Evolutionary conservation across 1,284 basidiomycete genomes (phyloP).

Genomic region (Heterobasidion annosum): DNA sequence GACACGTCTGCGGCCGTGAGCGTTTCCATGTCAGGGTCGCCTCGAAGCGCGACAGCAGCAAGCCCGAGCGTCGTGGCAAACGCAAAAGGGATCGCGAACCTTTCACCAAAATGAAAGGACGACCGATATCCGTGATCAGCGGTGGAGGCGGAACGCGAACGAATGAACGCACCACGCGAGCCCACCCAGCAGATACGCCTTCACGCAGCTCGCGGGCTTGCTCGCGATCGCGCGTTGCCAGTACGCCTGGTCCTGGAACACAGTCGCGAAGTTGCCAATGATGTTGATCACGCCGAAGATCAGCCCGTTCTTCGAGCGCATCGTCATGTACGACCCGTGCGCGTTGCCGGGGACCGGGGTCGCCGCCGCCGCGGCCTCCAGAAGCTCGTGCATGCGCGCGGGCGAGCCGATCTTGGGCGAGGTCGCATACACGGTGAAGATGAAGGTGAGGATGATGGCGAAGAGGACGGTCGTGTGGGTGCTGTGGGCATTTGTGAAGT

Average conservation of each 20-base stretch:
- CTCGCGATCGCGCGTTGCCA: constrained; percentile 88
- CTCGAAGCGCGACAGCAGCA: constrained; percentile 70
- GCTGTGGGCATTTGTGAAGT: constrained; percentile 21
- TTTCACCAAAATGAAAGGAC: constrained; percentile 13
- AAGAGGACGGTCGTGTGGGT: constrained; percentile 79
- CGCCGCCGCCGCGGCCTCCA: constrained; percentile 28
- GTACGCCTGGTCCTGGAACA: constrained; percentile 65
- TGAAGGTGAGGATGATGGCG: constrained; percentile 67
- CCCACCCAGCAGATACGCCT: constrained; percentile 87
- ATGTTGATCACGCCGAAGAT: constrained; percentile 88
- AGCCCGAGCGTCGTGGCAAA: constrained; percentile 79
- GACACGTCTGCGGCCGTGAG: constrained; percentile 62
- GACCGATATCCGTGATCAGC: neutral
- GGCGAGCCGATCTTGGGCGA: constrained; percentile 45
- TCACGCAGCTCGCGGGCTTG: constrained; percentile 74
- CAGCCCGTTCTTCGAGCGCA: constrained; percentile 74
- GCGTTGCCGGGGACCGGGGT: constrained; percentile 51
- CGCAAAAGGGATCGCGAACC: constrained; percentile 78
- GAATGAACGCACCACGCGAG: constrained; percentile 56
- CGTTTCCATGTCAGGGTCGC: constrained; percentile 57
- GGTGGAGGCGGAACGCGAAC: neutral
- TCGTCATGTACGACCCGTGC: constrained; percentile 60
- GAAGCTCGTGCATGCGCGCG: constrained; percentile 41
- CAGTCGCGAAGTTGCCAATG: constrained; percentile 76
- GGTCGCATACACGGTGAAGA: constrained; percentile 68